Evolutionary conservation across 495 filamentous ascomycete genomes (phyloP).

Genomic region (Podospora didyma): DNA sequence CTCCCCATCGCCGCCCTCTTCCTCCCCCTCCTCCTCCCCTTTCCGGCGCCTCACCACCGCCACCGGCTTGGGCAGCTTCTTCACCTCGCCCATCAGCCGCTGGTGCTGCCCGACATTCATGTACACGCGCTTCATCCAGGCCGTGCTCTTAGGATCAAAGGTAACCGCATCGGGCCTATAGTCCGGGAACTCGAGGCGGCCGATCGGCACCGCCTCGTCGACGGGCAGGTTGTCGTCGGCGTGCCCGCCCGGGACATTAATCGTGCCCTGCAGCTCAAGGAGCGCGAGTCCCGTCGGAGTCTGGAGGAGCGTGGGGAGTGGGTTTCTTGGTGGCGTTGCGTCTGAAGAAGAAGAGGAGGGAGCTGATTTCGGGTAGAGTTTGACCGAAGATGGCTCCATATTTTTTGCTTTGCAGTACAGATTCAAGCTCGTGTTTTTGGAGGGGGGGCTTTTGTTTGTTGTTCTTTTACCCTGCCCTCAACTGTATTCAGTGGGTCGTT

Average conservation of each 20-base stretch:
- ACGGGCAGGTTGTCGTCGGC: constrained; percentile 33
- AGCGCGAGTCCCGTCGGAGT: constrained; percentile 78
- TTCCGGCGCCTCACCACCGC: constrained; percentile 57
- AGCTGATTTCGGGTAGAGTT: neutral
- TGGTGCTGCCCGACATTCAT: constrained; percentile 88
- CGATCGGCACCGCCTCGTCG: constrained; percentile 52
- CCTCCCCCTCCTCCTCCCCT: constrained; percentile 14
- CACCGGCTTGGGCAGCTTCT: constrained; percentile 72
- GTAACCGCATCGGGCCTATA: constrained; percentile 45
- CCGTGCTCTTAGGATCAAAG: constrained; percentile 39
- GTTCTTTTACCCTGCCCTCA: too few species aligned
- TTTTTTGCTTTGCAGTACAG: neutral
- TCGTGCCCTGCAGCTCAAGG: constrained; percentile 83
- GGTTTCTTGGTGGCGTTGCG: constrained; percentile 39
- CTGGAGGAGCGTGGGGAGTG: constrained; percentile 79
- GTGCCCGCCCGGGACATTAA: constrained; percentile 49
- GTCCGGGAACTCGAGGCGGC: constrained; percentile 75
- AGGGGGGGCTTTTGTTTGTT: too few species aligned
- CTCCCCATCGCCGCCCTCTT: constrained; percentile 9
- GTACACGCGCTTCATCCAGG: constrained; percentile 87
- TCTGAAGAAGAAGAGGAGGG: neutral
- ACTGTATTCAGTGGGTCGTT: too few species aligned
- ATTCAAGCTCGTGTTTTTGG: too few species aligned
- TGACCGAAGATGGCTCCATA: neutral
- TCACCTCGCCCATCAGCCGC: constrained; percentile 83